Evolutionary conservation across 2,329 filamentous ascomycete species (phyloP).

Genomic region (Paramyrothecium roridum): DNA sequence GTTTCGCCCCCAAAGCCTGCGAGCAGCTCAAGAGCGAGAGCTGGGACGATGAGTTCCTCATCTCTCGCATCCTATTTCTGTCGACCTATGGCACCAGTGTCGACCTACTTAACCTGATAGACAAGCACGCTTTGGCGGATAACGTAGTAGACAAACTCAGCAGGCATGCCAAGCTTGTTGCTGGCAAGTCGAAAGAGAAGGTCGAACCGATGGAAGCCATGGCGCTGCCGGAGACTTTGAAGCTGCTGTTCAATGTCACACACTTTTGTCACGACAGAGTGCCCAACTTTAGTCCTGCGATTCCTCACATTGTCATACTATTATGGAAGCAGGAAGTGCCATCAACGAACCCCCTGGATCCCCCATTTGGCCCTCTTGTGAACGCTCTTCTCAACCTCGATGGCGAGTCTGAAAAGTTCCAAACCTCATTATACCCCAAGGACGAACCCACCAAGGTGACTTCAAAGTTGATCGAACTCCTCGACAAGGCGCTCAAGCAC

Average conservation of each 20-base stretch:
- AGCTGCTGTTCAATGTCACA: conserved; percentile 85
- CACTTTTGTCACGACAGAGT: conserved; percentile 65
- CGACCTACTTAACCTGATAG: conserved; percentile 46
- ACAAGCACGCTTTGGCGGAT: conserved; percentile 38
- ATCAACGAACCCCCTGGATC: conserved; percentile 64
- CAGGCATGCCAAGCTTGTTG: conserved; percentile 58
- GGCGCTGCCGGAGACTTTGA: conserved; percentile 80
- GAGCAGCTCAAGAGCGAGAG: conserved; percentile 68
- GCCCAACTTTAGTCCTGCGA: conserved; percentile 61
- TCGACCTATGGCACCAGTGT: conserved; percentile 47
- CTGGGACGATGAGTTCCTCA: conserved; percentile 82
- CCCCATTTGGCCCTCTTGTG: conserved; percentile 68
- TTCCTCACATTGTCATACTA: conserved; percentile 69
- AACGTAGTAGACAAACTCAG: conserved; percentile 67
- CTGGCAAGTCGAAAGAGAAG: conserved; percentile 24
- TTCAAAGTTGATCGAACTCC: conserved; percentile 65
- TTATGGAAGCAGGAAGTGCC: conserved; percentile 58
- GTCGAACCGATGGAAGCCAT: conserved; percentile 66
- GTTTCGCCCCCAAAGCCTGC: conserved; percentile 62
- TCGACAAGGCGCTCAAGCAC: conserved; percentile 61
- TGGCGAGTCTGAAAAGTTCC: conserved; percentile 52
- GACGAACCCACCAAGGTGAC: conserved; percentile 56
- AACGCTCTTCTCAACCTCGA: conserved; percentile 82
- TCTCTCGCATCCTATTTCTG: conserved; percentile 41
- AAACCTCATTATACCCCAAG: conserved; percentile 63